These are phyloP conservation scores for Bertia moriformis DNA, from an alignment of 2,329 filamentous ascomycete species.

Conservation along the genomic window DNA sequence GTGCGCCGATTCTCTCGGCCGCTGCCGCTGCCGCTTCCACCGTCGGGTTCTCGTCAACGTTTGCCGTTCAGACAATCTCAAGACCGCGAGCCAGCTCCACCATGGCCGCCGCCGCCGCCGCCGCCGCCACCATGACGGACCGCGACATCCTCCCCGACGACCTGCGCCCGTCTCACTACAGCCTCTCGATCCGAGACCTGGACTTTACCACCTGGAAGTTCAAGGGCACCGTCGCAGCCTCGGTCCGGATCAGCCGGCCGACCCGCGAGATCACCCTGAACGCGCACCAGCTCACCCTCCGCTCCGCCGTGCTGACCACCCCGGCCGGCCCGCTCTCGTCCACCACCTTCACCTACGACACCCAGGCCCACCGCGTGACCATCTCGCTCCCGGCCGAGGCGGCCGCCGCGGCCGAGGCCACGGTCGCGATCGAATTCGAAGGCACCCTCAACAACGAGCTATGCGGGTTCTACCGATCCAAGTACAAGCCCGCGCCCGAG, in stretches of 20 bases:
- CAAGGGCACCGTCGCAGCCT: constrained; percentile 56
- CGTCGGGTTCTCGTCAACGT: too few relatives aligned
- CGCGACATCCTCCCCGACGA: constrained; percentile 45
- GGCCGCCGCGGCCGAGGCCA: constrained; percentile 48
- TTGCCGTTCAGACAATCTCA: too few relatives aligned
- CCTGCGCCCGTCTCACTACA: constrained; percentile 76
- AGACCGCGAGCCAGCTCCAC: too few relatives aligned
- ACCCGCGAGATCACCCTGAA: constrained; percentile 74
- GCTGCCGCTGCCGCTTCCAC: too few relatives aligned
- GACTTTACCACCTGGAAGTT: constrained; percentile 65
- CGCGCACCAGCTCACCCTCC: constrained; percentile 67
- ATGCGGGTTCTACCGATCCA: constrained; percentile 85
- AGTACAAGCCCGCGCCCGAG: constrained; percentile 74
- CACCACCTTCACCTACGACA: constrained; percentile 64
- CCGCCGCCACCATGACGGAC: constrained; percentile 30
- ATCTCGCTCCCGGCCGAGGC: constrained; percentile 60
- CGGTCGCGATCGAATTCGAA: constrained; percentile 58
- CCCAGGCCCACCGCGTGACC: constrained; percentile 68
- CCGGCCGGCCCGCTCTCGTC: constrained; percentile 33
- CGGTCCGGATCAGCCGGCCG: constrained; percentile 53
- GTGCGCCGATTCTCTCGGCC: too few relatives aligned
- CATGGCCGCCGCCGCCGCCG: too few relatives aligned
- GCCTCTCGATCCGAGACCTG: constrained; percentile 66
- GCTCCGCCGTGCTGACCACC: constrained; percentile 13
- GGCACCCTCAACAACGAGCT: constrained; percentile 80